These are phyloP conservation scores for Trichoderma endophyticum DNA, from an alignment of 2,329 filamentous ascomycete species.

Conservation along the genomic window DNA sequence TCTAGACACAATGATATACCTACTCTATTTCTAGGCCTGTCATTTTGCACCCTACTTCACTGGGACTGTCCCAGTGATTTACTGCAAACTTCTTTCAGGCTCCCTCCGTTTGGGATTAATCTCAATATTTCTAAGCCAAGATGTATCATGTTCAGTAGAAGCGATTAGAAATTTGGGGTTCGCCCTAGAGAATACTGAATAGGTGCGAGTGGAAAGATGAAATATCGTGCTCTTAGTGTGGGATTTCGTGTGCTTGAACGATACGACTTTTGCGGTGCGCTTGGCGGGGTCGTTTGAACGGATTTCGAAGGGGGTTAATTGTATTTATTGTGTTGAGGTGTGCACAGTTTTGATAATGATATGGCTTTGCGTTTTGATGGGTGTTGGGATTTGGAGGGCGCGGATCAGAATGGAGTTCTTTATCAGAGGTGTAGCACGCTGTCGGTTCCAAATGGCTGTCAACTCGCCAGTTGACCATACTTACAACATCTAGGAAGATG, in stretches of 20 bases:
- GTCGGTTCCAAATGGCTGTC: background rate
- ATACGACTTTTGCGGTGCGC: conserved; percentile 9
- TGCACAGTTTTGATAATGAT: conserved; percentile 15
- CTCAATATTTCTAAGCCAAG: background rate
- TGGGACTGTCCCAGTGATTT: background rate
- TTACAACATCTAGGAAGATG: background rate
- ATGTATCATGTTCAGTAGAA: background rate
- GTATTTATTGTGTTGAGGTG: conserved; percentile 9
- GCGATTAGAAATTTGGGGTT: background rate
- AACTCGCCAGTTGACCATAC: background rate
- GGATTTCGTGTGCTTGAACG: conserved; percentile 23
- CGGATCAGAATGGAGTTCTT: conserved; percentile 11
- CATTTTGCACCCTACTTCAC: background rate
- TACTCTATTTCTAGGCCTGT: background rate
- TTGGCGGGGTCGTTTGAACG: background rate
- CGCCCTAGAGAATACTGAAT: background rate
- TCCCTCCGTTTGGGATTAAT: background rate
- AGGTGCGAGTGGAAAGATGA: background rate
- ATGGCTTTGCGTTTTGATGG: conserved; percentile 21
- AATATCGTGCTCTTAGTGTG: conserved; percentile 19
- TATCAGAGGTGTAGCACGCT: background rate
- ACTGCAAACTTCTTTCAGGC: background rate
- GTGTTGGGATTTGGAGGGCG: conserved; percentile 13
- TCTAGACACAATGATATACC: background rate
- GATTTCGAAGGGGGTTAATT: background rate